These are phyloP conservation scores for Trametes cubensis DNA, from an alignment of 768 basidiomycete species.

Conservation along the genomic window DNA sequence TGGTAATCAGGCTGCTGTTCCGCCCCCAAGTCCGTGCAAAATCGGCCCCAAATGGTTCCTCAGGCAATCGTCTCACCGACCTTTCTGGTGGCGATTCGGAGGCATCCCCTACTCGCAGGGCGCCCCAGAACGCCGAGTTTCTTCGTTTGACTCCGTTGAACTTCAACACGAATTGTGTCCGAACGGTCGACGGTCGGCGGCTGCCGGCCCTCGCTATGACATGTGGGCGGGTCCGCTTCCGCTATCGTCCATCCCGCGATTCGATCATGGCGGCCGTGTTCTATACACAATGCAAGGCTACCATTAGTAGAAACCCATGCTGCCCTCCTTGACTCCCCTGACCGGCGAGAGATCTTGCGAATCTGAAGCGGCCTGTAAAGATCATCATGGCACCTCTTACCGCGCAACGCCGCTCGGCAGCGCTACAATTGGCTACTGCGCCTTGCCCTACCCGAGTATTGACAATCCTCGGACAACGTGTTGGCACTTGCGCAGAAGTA, in stretches of 20 bases:
- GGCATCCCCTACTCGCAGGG: too few relatives aligned
- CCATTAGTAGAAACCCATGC: background rate
- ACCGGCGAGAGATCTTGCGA: constrained; percentile 5
- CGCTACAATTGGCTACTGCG: background rate
- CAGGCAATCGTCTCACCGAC: background rate
- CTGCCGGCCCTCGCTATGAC: constrained; percentile 8
- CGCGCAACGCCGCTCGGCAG: background rate
- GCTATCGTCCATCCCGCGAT: background rate
- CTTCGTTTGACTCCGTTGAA: background rate
- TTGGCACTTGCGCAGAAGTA: background rate
- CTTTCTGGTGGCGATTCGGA: too few relatives aligned
- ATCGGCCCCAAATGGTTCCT: too few relatives aligned
- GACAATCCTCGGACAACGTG: constrained; percentile 6
- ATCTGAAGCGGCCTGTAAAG: constrained; percentile 11
- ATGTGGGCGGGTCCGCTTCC: constrained; percentile 8
- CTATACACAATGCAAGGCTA: background rate
- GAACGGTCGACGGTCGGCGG: constrained; percentile 6
- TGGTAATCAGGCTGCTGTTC: background rate
- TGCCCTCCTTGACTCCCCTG: background rate
- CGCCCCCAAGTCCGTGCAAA: too few relatives aligned
- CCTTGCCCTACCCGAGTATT: background rate
- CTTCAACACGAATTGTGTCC: background rate
- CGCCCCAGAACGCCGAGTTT: too few relatives aligned
- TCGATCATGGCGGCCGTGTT: constrained; percentile 6
- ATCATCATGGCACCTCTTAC: constrained; percentile 2